Evolutionary conservation across 768 basidiomycete species (phyloP), one percentile per base, ranked within the genome.

Genomic region (Artomyces pyxidatus): DNA sequence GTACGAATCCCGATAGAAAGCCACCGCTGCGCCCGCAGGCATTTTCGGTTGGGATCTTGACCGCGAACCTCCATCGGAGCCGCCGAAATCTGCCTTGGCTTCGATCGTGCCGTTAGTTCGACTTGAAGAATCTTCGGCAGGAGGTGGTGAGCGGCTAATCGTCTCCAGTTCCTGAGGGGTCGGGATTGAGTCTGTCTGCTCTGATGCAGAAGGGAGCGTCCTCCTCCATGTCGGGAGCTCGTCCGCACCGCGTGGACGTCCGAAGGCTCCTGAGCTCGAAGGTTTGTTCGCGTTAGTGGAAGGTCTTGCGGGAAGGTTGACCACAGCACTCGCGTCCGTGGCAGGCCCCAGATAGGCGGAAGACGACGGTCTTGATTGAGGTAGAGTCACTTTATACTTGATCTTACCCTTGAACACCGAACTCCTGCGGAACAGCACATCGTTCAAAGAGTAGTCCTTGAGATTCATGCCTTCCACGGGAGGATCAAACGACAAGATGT

Each of bases 401-500:
- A 49, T 39, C 49, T 58, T 68, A 14, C 71, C 68, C 49, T 63
- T 71, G 37, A 57, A 45, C 6, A 45, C 6, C 19, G 53, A 55
- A 14, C 71, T 68, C 52, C 68, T 75, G 49, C 64, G 72, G 64
- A 88, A 85, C 29, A 90, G 64, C 32, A 82, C 61, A 25, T 84
- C 80, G 55, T 85, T 83, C 35, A 87, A 49, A 17, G 78, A 78
- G 40, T 83, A 69, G 49, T 83, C 82, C 41, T 75, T 70, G 37
- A 67, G 74, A 45, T 56, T 76, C 78, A 83, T 83, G 42, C 77
- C 80, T 48, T 77, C 75, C 12, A 83, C 72, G 16, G 84, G 83
- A 45, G 88, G 86, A 27, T 80, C 76, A 65, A 83, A 86, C 3
- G 84, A 82, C 25, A 85, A 68, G 23, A 81, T 74, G 46, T 89